Evolutionary conservation across 345 rosid species (phyloP), one percentile per base, ranked within the genome.

Genomic region (Bruguiera sexangula): DNA sequence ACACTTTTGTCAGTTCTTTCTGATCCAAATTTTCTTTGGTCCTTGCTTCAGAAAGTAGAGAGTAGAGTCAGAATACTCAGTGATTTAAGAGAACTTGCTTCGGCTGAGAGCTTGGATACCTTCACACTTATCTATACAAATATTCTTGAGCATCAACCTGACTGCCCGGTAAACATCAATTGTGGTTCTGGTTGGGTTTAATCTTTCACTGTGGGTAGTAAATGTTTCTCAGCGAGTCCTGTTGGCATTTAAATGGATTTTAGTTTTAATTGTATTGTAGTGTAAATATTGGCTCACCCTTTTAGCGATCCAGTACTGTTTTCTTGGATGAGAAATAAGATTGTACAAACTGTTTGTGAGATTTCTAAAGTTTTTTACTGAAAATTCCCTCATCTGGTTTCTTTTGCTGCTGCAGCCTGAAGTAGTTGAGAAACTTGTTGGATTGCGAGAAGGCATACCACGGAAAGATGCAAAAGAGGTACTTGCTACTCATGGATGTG

Each of bases 381-480:
- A 27, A 24, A 21, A 56, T 27, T 56, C 2, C 6, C 29, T 56
- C 7, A 24, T 6, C 30, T 56, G 60, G 16, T n/a, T 37, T 26
- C 19, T 59, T 73, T 34, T 20, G 20, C 2, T 59, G 73, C 73
- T 67, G 62, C 92, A 96, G 99, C 90, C 89, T 19, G 99, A 92
- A 64, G 98, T 96, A 8, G 99, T 96, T 48, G 99, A 96, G 87
- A 96, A 89, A 86, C 96, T 96, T 81, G 99, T 96, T 32, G 87
- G 82, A 77, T 72, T 92, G 34, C 89, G 98, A 70, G 98, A 96
- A 81, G 99, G 99, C 63, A 96, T 96, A 69, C 99, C 99, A 8
- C 67, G 92, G 58, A 96, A 96, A 72, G 99, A 96, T 71, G 92
- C 99, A 8, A 96, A 92, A 83, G 99, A 96, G 98, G 99, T 92